phyloP scores from a whole-genome alignment of 352 stramenopile genomes.

The Globisporangium ultimum region DNA sequence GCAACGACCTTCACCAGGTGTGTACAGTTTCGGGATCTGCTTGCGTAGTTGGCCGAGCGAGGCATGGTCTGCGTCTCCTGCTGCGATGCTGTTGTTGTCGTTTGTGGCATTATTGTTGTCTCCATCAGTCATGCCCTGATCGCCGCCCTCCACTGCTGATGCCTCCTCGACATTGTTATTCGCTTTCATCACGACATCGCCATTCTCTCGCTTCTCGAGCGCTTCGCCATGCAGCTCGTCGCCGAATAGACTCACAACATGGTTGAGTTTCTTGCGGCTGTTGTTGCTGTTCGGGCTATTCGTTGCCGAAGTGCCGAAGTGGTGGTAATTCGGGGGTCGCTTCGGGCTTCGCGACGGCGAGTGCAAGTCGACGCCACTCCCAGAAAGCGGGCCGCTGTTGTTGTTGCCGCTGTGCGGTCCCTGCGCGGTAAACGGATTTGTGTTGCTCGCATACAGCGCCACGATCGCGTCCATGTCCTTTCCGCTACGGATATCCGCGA shows the following conservation, averaged over 20 bases:
- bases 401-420: background rate
- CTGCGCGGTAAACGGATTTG: no score
- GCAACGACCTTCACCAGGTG: conserved; percentile 54
- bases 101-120: background rate
- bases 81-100: background rate
- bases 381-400: no score
- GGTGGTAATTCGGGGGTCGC: conserved; percentile 77
- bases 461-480: conserved; percentile 56
- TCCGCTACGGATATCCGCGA: conserved; percentile 71
- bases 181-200: conserved; percentile 41
- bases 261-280: conserved; percentile 48
- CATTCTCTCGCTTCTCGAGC: conserved; percentile 6
- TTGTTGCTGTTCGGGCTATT: conserved; percentile 35
- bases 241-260: conserved; percentile 73
- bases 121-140: conserved; percentile 31
- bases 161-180: conserved; percentile 11
- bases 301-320: conserved; percentile 35
- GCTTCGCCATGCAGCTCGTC: conserved; percentile 55
- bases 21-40: conserved; percentile 73
- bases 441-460: conserved; percentile 19
- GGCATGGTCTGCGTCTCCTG: background rate
- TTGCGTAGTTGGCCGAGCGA: conserved; percentile 12
- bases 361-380: background rate
- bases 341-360: conserved; percentile 74
- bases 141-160: background rate